Conservation (phyloP, 2,329 filamentous ascomycete genomes). For the Diaporthe citriasiana region DNA sequence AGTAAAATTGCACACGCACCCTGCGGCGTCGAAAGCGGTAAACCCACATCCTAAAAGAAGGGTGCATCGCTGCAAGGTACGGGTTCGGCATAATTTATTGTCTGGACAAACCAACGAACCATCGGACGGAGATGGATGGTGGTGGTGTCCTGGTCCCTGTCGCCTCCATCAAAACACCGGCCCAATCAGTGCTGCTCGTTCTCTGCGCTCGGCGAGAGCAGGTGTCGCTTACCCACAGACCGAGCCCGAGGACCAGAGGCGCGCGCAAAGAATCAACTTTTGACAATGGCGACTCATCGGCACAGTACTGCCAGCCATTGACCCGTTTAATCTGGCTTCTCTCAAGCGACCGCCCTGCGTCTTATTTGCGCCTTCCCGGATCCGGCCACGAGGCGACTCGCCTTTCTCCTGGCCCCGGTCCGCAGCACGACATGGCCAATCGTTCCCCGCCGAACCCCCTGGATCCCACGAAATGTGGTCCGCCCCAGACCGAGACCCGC, state of each 20-base stretch:
- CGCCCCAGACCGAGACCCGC: slow-evolving; percentile 31
- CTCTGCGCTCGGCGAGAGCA: background rate
- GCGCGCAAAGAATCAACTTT: slow-evolving; percentile 20
- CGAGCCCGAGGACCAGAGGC: slow-evolving; percentile 9
- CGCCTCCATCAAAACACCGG: slow-evolving; percentile 21
- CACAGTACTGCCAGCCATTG: background rate
- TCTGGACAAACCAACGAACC: slow-evolving; percentile 7
- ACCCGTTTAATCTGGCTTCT: slow-evolving; percentile 15
- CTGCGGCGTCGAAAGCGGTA: slow-evolving; percentile 25
- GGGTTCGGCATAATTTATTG: slow-evolving; percentile 4
- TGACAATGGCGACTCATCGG: slow-evolving; percentile 10
- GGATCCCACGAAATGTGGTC: slow-evolving; percentile 24
- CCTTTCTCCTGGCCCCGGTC: slow-evolving; percentile 26
- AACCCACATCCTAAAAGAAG: slow-evolving; percentile 14
- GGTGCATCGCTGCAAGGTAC: slow-evolving; percentile 16
- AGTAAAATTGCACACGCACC: slow-evolving; percentile 27
- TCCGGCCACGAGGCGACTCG: slow-evolving; percentile 31
- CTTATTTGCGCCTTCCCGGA: slow-evolving; percentile 21
- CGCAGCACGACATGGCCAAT: slow-evolving; percentile 36
- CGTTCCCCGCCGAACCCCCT: slow-evolving; percentile 40
- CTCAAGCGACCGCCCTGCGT: slow-evolving; percentile 19
- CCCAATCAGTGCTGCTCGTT: slow-evolving; percentile 10
- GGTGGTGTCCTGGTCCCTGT: slow-evolving; percentile 11
- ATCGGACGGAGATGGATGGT: background rate
- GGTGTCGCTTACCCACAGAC: slow-evolving; percentile 21